Base-by-base conservation (phyloP, 1,284 basidiomycete genomes). In the Amylostereum areolatum region DNA sequence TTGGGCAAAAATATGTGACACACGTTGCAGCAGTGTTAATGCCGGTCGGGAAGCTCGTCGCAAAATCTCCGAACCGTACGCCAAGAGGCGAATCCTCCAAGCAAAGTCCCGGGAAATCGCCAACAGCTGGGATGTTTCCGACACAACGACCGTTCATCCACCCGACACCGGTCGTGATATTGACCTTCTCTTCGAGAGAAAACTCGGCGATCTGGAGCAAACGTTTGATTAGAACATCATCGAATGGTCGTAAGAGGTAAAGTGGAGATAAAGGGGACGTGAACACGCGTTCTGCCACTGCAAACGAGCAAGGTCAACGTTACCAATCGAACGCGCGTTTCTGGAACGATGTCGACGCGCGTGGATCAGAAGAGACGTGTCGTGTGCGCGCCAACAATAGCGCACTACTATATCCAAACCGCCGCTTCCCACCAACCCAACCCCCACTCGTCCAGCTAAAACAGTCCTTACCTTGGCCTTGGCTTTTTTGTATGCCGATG, bases 41-140 rank as follows among this genome's bases (percentile, higher is more conserved):
- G 0, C 71, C 78, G 28, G 79, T 69, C 1, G 81, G 81, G 69
- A 85, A 85, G 1, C 72, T 76, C 3, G 78, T 82, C 2, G 72
- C 74, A 52, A 73, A 82, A 62, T 87, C 71, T 0, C 62, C 59
- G 48, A 59, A 54, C 27, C 72, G 68, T 12, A 74, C 70, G 5
- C 73, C 73, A 4, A 72, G 62, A 5, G 73, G 77, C 7, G 76
- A 75, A 56, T 82, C 80, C 59, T 82, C 74, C n/a, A 84, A 67
- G 62, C 88, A 91, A 11, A 89, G 64, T 7, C 84, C 82, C 3
- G 83, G 81, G 32, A 71, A 73, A 47, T 63, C 62, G 4, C 67
- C 67, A 3, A 66, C 57, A 18, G 64, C 29, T 1, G 66, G 61
- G 27, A 65, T 76, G 52, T 75, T 74, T 7, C 73, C 73, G 0